A percentile compares a stretch with the other conserved stretches of the same genome.
Conservation (phyloP, 129 eudicot species). For the Saposhnikovia divaricata region DNA sequence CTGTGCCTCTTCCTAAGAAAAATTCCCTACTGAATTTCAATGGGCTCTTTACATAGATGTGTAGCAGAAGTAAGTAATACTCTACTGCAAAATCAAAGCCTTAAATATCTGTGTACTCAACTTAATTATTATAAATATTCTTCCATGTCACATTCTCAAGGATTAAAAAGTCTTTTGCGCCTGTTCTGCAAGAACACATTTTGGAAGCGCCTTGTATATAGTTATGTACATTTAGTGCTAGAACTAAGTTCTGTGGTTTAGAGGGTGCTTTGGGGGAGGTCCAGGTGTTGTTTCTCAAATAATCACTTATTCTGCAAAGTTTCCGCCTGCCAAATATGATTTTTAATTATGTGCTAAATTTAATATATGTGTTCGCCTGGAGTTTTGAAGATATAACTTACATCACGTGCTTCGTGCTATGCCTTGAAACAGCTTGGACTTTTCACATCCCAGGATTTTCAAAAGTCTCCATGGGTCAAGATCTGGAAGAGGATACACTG, state of each 20-base stretch:
- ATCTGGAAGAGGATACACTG: constrained; percentile 76
- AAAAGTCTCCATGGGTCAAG: constrained; percentile 77
- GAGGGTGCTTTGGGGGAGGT: no score
- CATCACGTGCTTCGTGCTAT: constrained; percentile 5
- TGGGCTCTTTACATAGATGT: background rate
- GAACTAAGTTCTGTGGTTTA: no score
- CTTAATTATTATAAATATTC: background rate
- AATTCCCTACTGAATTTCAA: background rate
- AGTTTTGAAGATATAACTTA: constrained; percentile 6
- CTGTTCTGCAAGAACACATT: background rate
- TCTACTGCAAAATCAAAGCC: background rate
- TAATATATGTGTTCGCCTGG: background rate
- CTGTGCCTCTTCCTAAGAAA: background rate
- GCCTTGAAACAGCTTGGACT: constrained; percentile 62
- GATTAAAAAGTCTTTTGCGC: background rate
- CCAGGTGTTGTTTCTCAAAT: no score
- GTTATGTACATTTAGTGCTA: background rate
- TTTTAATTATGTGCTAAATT: background rate
- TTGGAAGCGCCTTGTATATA: background rate
- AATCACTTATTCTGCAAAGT: background rate
- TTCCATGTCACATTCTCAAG: background rate
- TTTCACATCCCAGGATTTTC: constrained; percentile 92
- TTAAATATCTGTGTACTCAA: background rate
- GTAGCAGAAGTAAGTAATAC: background rate
- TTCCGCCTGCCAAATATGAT: background rate